Percentiles rank a stretch among this genome's conserved stretches.
Conservation (phyloP, 345 rosid species). For the Viola odorata region DNA sequence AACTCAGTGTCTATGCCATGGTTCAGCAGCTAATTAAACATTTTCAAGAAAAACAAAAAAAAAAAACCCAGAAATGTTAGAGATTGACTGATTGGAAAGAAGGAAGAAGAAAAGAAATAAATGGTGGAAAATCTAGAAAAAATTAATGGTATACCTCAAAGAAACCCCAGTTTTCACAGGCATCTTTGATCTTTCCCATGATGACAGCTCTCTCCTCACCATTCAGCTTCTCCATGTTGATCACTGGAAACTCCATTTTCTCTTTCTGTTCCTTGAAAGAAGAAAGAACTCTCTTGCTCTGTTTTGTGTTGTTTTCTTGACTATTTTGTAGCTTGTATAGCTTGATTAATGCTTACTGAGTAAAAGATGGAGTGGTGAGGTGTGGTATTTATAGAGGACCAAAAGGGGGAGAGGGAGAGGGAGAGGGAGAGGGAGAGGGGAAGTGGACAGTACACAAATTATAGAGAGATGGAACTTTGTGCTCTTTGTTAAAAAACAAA, state of each 20-base stretch:
- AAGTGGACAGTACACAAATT: neutral
- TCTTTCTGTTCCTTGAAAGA: neutral
- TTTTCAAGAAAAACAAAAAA: neutral
- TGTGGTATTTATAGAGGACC: conserved; percentile 25
- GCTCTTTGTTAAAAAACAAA: too few relatives aligned
- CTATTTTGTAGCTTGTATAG: too few relatives aligned
- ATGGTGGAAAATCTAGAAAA: neutral
- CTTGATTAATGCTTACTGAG: too few relatives aligned
- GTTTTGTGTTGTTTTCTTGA: neutral
- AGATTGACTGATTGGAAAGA: neutral
- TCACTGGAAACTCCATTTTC: conserved; percentile 70
- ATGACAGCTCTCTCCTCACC: conserved; percentile 54
- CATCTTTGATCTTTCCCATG: conserved; percentile 78
- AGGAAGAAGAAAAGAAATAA: neutral
- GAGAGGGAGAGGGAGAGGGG: conserved; percentile 3
- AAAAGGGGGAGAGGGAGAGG: neutral
- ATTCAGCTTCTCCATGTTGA: conserved; percentile 55
- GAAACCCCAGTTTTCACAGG: conserved; percentile 98
- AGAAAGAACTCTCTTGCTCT: neutral
- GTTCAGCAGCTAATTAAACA: conserved; percentile 46
- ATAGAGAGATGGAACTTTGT: too few relatives aligned
- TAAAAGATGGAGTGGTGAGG: neutral
- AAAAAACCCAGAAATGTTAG: neutral
- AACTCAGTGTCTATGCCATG: conserved; percentile 68
- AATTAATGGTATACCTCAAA: conserved; percentile 53